These are phyloP conservation scores for Termitomyces sp. DNA, from an alignment of 768 basidiomycete species.

Conservation along the genomic window DNA sequence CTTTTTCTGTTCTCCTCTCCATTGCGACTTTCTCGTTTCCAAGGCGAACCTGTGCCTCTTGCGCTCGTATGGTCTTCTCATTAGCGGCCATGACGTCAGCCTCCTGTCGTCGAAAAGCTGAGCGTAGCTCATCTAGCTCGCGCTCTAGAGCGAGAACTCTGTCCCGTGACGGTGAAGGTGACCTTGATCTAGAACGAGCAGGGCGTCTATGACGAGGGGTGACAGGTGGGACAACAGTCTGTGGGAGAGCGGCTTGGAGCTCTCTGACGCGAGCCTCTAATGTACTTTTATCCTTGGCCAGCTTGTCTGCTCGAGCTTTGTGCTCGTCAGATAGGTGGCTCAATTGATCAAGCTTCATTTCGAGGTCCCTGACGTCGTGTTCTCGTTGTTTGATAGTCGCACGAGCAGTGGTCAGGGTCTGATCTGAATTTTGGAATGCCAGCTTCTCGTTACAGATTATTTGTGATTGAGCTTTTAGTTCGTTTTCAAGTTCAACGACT, in stretches of 20 bases:
- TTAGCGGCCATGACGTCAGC: conserved; percentile 34
- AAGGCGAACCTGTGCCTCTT: conserved; percentile 42
- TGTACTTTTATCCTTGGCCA: conserved; percentile 53
- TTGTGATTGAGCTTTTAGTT: conserved; percentile 43
- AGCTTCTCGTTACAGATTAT: conserved; percentile 54
- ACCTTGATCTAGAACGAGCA: conserved; percentile 53
- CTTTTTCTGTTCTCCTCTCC: conserved; percentile 41
- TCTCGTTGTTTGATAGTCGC: conserved; percentile 49
- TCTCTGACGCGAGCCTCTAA: conserved; percentile 57
- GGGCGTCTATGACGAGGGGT: conserved; percentile 28
- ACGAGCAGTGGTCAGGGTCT: conserved; percentile 41
- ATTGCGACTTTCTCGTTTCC: conserved; percentile 57
- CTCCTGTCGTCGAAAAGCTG: conserved; percentile 39
- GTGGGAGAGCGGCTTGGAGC: conserved; percentile 41
- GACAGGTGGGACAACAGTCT: conserved; percentile 26
- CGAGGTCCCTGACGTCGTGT: conserved; percentile 46
- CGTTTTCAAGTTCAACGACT: conserved; percentile 48
- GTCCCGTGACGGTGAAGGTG: conserved; percentile 42
- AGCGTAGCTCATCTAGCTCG: conserved; percentile 45
- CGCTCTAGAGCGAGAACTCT: conserved; percentile 45
- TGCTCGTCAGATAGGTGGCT: conserved; percentile 49
- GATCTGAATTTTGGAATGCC: conserved; percentile 45
- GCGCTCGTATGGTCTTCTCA: conserved; percentile 44
- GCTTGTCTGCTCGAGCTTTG: conserved; percentile 33
- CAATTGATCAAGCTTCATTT: conserved; percentile 49